phyloP scores from a whole-genome alignment of 148 eudicot species.

The Vaccinium myrtillus region DNA sequence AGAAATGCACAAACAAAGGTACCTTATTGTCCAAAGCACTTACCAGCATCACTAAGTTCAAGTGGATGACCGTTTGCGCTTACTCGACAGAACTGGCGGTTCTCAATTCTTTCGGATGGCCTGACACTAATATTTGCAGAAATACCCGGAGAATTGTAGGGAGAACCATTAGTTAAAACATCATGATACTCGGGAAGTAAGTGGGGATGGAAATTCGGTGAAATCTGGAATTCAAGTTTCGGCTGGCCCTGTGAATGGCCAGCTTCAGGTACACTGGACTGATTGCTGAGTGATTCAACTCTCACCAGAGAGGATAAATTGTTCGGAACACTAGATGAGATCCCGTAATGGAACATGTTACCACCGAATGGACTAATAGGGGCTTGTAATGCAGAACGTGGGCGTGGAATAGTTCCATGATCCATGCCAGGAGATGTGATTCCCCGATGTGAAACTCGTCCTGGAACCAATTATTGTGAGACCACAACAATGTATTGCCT shows the following conservation, averaged over 20 bases:
- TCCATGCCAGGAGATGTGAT: constrained; percentile 32
- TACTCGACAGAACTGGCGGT: constrained; percentile 42
- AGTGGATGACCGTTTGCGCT: constrained; percentile 45
- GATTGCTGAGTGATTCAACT: constrained; percentile 46
- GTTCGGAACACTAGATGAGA: constrained; percentile 64
- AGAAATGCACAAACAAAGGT: not conserved
- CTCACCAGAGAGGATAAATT: constrained; percentile 49
- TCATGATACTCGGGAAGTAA: constrained; percentile 62
- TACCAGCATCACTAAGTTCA: constrained; percentile 52
- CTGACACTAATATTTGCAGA: constrained; percentile 35
- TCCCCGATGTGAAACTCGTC: constrained; percentile 37
- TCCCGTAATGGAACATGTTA: constrained; percentile 36
- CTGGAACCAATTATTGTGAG: constrained; percentile 30
- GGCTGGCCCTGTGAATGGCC: constrained; percentile 35
- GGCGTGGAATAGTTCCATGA: constrained; percentile 29
- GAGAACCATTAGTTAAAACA: constrained; percentile 46
- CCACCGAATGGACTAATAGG: constrained; percentile 37
- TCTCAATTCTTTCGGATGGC: constrained; percentile 44
- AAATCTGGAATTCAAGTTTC: constrained; percentile 37
- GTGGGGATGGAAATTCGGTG: constrained; percentile 50
- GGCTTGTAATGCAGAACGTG: constrained; percentile 27
- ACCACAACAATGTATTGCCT: not conserved
- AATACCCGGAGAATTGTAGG: constrained; percentile 39
- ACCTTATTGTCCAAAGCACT: not conserved
- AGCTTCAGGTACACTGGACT: constrained; percentile 41